Evolutionary conservation across 208 protist genomes (phyloP).

Genomic region (Leptomonas pyrrhocoris): DNA sequence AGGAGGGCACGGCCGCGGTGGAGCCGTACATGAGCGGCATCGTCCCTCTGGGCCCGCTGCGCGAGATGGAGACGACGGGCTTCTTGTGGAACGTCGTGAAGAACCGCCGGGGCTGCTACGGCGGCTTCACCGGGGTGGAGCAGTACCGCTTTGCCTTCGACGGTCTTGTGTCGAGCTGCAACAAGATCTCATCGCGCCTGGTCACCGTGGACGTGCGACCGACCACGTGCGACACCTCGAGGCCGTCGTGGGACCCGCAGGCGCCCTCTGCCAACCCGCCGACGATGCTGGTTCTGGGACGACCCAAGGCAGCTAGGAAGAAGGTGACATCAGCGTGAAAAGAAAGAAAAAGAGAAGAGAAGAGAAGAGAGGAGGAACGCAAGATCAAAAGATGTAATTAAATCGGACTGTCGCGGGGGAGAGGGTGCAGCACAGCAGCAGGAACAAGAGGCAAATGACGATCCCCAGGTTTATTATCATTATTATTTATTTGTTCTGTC

Average conservation of each 20-base stretch:
- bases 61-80: slow-evolving; percentile 74
- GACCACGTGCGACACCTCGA: slow-evolving; percentile 5
- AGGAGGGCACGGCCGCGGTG: not conserved
- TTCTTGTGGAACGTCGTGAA: slow-evolving; percentile 74
- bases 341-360: not conserved
- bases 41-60: slow-evolving; percentile 56
- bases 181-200: slow-evolving; percentile 42
- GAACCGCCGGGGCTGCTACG: slow-evolving; percentile 37
- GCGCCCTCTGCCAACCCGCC: slow-evolving; percentile 28
- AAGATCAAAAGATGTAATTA: no score
- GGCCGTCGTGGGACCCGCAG: slow-evolving; percentile 3
- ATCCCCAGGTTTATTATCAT: not conserved
- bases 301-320: not conserved
- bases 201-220: slow-evolving; percentile 67
- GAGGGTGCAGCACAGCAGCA: not conserved
- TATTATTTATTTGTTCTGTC: no score
- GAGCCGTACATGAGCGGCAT: slow-evolving; percentile 56
- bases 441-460: not conserved
- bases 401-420: no score
- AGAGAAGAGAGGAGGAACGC: not conserved
- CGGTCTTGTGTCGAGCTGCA: slow-evolving; percentile 63
- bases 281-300: slow-evolving; percentile 20
- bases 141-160: slow-evolving; percentile 58
- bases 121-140: slow-evolving; percentile 51
- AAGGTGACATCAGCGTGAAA: not conserved